These are phyloP conservation scores for Colletotrichum sp. DNA, from an alignment of 2,329 filamentous ascomycete genomes.

Conservation along the genomic window DNA sequence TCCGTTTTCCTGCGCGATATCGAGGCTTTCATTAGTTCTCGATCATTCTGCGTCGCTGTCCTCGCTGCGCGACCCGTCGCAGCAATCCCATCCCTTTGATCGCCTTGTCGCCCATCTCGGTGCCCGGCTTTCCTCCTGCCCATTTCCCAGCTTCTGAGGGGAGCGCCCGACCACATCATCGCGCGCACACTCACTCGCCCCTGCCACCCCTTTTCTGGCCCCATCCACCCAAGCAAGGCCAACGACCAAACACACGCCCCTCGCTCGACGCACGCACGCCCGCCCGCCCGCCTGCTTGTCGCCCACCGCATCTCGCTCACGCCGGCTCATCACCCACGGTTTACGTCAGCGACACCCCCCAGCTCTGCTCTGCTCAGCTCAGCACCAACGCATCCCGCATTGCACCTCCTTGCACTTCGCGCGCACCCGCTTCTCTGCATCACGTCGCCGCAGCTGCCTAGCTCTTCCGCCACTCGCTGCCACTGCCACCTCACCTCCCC, in stretches of 20 bases:
- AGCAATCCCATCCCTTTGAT: conserved; percentile 7
- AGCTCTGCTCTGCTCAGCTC: neutral
- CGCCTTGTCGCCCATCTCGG: conserved; percentile 13
- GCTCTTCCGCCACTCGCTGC: conserved; percentile 3
- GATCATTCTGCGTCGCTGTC: conserved; percentile 28
- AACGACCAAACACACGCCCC: conserved; percentile 12
- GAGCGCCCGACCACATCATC: conserved; percentile 23
- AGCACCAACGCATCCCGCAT: neutral
- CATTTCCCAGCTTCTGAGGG: conserved; percentile 4
- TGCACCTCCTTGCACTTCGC: neutral
- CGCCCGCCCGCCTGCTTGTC: neutral
- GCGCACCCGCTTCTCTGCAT: neutral
- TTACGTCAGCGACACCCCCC: conserved; percentile 22
- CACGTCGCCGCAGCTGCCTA: conserved; percentile 8
- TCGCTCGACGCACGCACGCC: neutral
- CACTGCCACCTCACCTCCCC: neutral
- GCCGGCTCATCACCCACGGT: conserved; percentile 11
- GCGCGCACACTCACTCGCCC: conserved; percentile 6
- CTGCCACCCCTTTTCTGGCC: conserved; percentile 20
- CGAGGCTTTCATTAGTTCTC: conserved; percentile 58
- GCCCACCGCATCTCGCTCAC: conserved; percentile 3
- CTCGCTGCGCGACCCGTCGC: conserved; percentile 24
- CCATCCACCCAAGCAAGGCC: neutral
- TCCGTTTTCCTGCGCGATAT: conserved; percentile 29
- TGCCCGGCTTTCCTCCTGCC: conserved; percentile 9